Conservation (phyloP, 805 yeast species). For the Kuraishia borneana region DNA sequence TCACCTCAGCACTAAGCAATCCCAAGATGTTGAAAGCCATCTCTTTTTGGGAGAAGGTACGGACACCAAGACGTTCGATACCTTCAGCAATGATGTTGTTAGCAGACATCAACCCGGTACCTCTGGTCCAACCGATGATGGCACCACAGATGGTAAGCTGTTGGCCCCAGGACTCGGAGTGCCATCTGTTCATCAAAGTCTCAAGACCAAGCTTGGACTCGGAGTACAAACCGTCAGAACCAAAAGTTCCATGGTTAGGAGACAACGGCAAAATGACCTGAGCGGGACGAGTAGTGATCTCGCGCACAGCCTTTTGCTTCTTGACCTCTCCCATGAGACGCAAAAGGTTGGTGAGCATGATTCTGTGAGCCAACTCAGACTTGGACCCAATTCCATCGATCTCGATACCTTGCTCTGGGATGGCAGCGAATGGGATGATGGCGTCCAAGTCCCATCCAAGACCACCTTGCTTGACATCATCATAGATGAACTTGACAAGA, state of each 20-base stretch:
- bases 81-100: conserved; percentile 98
- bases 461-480: conserved; percentile 75
- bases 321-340: conserved; percentile 89
- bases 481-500: conserved; percentile 75
- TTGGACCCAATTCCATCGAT: conserved; percentile 85
- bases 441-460: conserved; percentile 97
- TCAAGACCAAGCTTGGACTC: conserved; percentile 94
- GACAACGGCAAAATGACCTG: conserved; percentile 94
- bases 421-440: conserved; percentile 96
- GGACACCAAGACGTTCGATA: conserved; percentile 88
- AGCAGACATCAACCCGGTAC: conserved; percentile 97
- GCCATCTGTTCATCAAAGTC: conserved; percentile 97
- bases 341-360: conserved; percentile 92
- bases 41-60: conserved; percentile 97
- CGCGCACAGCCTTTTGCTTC: conserved; percentile 63
- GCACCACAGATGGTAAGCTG: conserved; percentile 98
- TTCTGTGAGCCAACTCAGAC: conserved; percentile 96
- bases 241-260: conserved; percentile 98
- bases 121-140: conserved; percentile 99
- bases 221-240: conserved; percentile 96
- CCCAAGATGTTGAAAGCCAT: conserved; percentile 99
- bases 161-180: conserved; percentile 92
- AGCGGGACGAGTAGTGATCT: conserved; percentile 92
- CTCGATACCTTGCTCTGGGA: conserved; percentile 97
- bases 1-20: conserved; percentile 77